phyloP scores from a whole-genome alignment of 106 monocot species.

The Apostasia shenzhenica region DNA sequence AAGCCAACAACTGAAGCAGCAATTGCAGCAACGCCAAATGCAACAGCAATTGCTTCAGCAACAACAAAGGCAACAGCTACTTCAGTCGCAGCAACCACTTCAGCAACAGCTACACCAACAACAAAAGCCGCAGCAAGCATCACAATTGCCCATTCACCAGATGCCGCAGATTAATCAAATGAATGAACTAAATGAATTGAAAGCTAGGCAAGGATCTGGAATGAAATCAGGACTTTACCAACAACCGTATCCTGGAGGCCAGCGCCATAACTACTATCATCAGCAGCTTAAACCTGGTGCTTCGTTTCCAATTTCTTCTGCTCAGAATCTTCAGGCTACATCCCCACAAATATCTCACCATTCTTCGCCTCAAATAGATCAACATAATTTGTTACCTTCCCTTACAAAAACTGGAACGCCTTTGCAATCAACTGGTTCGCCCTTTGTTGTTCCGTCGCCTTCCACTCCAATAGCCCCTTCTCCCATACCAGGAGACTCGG shows the following conservation, averaged over 20 bases:
- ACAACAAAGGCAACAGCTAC: conserved; percentile 36
- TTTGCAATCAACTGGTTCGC: conserved; percentile 57
- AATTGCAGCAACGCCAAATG: conserved; percentile 28
- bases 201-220: conserved; percentile 42
- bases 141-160: conserved; percentile 41
- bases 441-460: conserved; percentile 69
- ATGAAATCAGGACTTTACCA: conserved; percentile 64
- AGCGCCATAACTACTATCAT: conserved; percentile 53
- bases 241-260: conserved; percentile 37
- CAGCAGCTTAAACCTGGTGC: conserved; percentile 53
- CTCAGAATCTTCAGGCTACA: conserved; percentile 75
- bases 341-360: conserved; percentile 94
- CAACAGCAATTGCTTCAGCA: conserved; percentile 41
- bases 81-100: conserved; percentile 28
- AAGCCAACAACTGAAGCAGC: conserved; percentile 42
- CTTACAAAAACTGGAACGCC: conserved; percentile 68
- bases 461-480: conserved; percentile 77
- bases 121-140: conserved; percentile 36
- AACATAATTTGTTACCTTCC: conserved; percentile 47
- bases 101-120: conserved; percentile 34
- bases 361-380: conserved; percentile 90
- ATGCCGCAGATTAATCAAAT: conserved; percentile 52
- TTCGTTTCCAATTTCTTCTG: conserved; percentile 71
- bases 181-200: conserved; percentile 70
- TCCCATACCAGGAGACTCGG: conserved; percentile 64